A percentile compares a stretch with the other conserved stretches of the same genome.
These are phyloP conservation scores for Paramyrothecium sp. DNA, from an alignment of 2,329 filamentous ascomycete species.

Conservation along the genomic window DNA sequence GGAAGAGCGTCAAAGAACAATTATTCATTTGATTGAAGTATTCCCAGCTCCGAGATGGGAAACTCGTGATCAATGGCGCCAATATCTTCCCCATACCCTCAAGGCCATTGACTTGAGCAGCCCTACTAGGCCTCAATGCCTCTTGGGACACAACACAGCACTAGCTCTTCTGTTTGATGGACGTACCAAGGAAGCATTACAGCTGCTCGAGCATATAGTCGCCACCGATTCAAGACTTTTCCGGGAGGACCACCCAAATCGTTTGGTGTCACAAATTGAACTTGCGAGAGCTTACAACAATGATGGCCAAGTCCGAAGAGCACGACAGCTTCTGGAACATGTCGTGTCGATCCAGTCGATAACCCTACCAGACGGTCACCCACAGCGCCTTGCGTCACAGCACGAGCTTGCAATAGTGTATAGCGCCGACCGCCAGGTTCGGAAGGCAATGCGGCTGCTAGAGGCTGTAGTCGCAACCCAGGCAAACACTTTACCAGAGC, in stretches of 20 bases:
- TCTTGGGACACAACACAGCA: no score
- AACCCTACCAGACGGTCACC: not conserved
- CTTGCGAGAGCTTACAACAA: not conserved
- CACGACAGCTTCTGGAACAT: not conserved
- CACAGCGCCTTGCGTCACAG: not conserved
- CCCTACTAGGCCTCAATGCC: no score
- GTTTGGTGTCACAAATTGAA: not conserved
- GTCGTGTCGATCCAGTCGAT: not conserved
- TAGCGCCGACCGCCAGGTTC: not conserved
- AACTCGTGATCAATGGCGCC: conserved; percentile 5
- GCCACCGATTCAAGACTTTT: not conserved
- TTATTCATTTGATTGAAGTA: not conserved
- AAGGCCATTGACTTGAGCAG: no score
- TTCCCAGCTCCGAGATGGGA: conserved; percentile 6
- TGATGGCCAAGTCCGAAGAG: not conserved
- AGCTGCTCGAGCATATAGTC: conserved; percentile 2
- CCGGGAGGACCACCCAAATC: not conserved
- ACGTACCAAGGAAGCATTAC: not conserved
- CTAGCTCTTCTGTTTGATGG: no score
- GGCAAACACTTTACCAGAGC: not conserved
- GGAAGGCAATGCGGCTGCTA: not conserved
- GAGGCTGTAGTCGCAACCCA: conserved; percentile 2
- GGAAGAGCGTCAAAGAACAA: not conserved
- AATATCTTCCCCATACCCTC: conserved; percentile 9
- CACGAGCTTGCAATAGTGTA: not conserved